Percentiles rank a stretch among this genome's conserved stretches.
phyloP scores from a whole-genome alignment of 805 yeast genomes.

The Zygosaccharomyces gambellarensis region DNA sequence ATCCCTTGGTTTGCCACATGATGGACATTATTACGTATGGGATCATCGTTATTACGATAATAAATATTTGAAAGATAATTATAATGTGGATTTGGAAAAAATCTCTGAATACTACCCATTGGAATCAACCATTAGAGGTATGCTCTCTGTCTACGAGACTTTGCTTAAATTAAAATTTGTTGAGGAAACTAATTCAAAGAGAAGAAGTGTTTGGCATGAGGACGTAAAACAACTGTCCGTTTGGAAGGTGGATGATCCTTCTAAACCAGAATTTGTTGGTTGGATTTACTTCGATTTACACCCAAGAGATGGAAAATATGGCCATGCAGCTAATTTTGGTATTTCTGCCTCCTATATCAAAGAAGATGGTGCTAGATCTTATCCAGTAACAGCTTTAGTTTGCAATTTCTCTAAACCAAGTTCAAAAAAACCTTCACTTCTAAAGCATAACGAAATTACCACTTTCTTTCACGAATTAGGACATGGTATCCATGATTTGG shows the following conservation, averaged over 20 bases:
- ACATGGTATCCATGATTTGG: constrained; percentile 77
- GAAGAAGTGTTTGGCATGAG: constrained; percentile 62
- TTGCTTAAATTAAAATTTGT: constrained; percentile 66
- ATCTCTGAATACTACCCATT: constrained; percentile 78
- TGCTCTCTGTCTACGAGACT: constrained; percentile 66
- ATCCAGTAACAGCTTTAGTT: constrained; percentile 73
- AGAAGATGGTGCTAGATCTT: constrained; percentile 45
- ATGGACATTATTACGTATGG: constrained; percentile 57
- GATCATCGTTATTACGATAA: constrained; percentile 67
- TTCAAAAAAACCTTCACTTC: constrained; percentile 59
- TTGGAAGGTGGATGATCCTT: constrained; percentile 51
- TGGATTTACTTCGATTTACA: constrained; percentile 77
- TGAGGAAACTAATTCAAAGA: constrained; percentile 39
- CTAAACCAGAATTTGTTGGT: constrained; percentile 61
- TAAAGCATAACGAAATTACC: constrained; percentile 72
- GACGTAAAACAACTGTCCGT: constrained; percentile 74
- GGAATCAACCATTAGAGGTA: constrained; percentile 57
- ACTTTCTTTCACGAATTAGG: constrained; percentile 89
- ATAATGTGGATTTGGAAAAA: constrained; percentile 64
- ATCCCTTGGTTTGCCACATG: constrained; percentile 40
- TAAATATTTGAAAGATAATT: constrained; percentile 59
- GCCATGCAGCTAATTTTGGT: constrained; percentile 84
- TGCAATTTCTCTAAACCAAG: constrained; percentile 81
- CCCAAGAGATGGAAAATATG: constrained; percentile 82
- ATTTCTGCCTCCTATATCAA: constrained; percentile 54